Base-by-base conservation (phyloP, 805 yeast species). In the Candida stauntonica region DNA sequence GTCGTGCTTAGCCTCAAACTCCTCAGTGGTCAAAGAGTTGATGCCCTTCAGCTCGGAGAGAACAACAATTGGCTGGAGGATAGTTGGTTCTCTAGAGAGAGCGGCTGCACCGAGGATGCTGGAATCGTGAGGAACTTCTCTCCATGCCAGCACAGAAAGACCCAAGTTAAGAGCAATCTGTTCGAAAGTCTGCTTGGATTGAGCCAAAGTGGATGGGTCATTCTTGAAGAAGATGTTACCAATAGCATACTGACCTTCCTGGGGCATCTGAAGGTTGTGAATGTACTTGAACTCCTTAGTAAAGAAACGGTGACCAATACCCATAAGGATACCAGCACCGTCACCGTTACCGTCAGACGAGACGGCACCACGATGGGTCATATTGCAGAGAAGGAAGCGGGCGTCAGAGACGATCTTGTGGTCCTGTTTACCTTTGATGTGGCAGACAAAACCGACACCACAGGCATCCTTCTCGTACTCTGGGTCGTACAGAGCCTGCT, bases 301-400 rank as follows among this genome's bases (percentile, higher is more conserved):
- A 72, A 91, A 78, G 62, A 93, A 86, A 48, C 76, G 79, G 66
- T 89, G 96, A 26, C 97, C 96, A 46, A 91, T 79, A 21, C 95
- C 83, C 35, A 93, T 77, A 77, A 91, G 78, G 45, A 91, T 87
- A 63, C 99, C 99, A 19, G 99, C 99, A 65, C 99, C 99, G 61
- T 91, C 99, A 64, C 99, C 99, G 61, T 91, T 96, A 17, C 97
- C 95, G 58, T 89, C 96, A 1, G 87, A 72, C 43, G 96, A 95
- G 44, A 89, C 96, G 29, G 98, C 98, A 60, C 99, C 99, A 68
- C 99, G 79, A 64, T 91, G 99, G 45, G 97, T 86, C 99, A 91
- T 93, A 67, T 93, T 91, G 69, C 98, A 89, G 39, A 91, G 77
- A 55, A 91, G 68, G 58, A 76, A 78, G 51, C 79, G 72, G 29